Evolutionary conservation across 2,329 filamentous ascomycete species (phyloP), one percentile per base, ranked within the genome.

Genomic region (Ophiocordyceps unilateralis): DNA sequence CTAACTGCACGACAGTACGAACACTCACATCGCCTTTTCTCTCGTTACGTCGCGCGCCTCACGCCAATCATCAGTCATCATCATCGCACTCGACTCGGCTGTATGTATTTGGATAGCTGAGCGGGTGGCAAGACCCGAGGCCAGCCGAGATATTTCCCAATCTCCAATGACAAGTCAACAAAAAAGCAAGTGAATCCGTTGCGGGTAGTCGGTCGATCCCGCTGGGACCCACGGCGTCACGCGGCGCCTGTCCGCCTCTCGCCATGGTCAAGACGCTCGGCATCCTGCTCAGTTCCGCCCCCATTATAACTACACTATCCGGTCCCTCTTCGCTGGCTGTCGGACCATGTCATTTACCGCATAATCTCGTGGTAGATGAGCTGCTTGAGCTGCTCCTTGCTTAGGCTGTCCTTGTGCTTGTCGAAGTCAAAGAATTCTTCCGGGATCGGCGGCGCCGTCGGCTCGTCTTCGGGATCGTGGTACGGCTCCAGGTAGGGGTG

Each of bases 361-460:
- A 77, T 96, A 56, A 96, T 96, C 69, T 98, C 91, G 62, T 95
- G 80, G 67, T 89, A 98, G 64, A 98, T 98, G 60, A 98, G 72
- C 58, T 91, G 75, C 72, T 96, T 96, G 62, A 98, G 66, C 66
- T 98, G 87, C 68, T 98, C 91, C 69, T 98, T 98, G 70, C 83
- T 95, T 58, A 98, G 67, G 56, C 82, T 91, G 63, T 98, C 91
- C 78, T 98, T 98, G 73, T 96, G 93, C 75, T 95, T 95, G 67
- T 98, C 91, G 63, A 98, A 98, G 65, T 98, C 91, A 61, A 98
- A 98, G 72, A 98, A 98, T 62, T 94, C 89, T 62, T 96, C 89
- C 20, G 91, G 91, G 56, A 98, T 98, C 20, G 91, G 88, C 38
- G 88, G 84, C 17, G 91, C 91, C 12, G 86, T 95, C 41, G 91